These are phyloP conservation scores for Mycena rosella DNA, from an alignment of 768 basidiomycete species.

Conservation along the genomic window DNA sequence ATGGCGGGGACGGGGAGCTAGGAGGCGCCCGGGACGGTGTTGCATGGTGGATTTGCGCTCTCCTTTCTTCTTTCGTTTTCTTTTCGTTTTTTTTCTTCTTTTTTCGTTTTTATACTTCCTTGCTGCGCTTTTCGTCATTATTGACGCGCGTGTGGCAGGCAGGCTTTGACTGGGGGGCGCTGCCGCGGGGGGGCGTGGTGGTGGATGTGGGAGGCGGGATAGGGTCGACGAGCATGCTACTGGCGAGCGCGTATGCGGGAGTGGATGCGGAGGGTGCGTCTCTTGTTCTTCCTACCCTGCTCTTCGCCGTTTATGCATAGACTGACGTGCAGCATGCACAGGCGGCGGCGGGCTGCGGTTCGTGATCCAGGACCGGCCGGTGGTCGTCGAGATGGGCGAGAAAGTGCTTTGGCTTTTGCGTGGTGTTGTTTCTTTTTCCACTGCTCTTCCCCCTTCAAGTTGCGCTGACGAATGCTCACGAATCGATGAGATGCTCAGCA, in stretches of 20 bases:
- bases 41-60: conserved; percentile 63
- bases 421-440: too few species aligned
- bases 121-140: too few species aligned
- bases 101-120: too few species aligned
- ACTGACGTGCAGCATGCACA: too few species aligned
- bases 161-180: conserved; percentile 66
- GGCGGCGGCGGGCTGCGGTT: conserved; percentile 51
- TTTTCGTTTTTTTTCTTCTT: too few species aligned
- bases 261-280: conserved; percentile 26
- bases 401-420: too few species aligned
- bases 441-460: too few species aligned
- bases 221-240: conserved; percentile 57
- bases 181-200: conserved; percentile 60
- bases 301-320: conserved; percentile 22
- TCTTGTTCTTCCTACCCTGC: not conserved
- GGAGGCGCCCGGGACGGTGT: conserved; percentile 73
- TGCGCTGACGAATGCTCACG: too few species aligned
- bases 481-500: too few species aligned
- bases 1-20: conserved; percentile 82
- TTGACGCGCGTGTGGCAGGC: too few species aligned
- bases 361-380: conserved; percentile 65
- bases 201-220: conserved; percentile 74
- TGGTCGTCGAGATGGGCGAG: conserved; percentile 61
- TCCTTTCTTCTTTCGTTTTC: not conserved
- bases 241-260: conserved; percentile 47